phyloP scores from a whole-genome alignment of 768 basidiomycete species.

The Trametes gibbosa region DNA sequence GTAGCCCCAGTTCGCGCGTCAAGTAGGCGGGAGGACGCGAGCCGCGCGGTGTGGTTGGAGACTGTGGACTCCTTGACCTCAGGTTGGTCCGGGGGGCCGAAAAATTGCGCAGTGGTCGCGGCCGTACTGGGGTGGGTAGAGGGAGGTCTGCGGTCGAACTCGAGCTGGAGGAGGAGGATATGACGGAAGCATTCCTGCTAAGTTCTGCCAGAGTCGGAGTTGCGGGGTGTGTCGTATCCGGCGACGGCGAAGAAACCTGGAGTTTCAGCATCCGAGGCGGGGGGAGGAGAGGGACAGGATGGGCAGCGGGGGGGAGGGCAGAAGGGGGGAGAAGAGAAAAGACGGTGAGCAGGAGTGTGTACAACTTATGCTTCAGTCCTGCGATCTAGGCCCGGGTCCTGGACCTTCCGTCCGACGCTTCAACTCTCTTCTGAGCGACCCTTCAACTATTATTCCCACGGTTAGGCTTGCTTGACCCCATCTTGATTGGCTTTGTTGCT shows the following conservation, averaged over 20 bases:
- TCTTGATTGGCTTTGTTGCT: neutral
- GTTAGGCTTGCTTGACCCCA: neutral
- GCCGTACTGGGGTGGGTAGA: slow-evolving; percentile 40
- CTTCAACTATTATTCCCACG: slow-evolving; percentile 5
- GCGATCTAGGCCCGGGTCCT: slow-evolving; percentile 15
- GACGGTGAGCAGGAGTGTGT: slow-evolving; percentile 9
- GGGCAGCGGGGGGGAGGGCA: slow-evolving; percentile 1
- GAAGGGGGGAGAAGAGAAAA: slow-evolving; percentile 9
- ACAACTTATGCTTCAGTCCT: slow-evolving; percentile 12
- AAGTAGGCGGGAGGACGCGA: slow-evolving; percentile 53
- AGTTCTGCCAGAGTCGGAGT: slow-evolving; percentile 56
- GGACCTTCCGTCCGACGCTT: neutral
- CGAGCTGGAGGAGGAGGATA: slow-evolving; percentile 63
- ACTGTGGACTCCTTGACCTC: slow-evolving; percentile 51
- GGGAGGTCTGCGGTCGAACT: slow-evolving; percentile 43
- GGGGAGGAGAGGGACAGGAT: neutral
- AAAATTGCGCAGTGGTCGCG: slow-evolving; percentile 58
- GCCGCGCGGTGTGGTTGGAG: slow-evolving; percentile 36
- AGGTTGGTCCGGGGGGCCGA: slow-evolving; percentile 47
- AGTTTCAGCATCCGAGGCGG: slow-evolving; percentile 37
- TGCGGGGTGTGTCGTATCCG: slow-evolving; percentile 29
- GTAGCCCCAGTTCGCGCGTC: slow-evolving; percentile 51
- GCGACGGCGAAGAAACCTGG: slow-evolving; percentile 32
- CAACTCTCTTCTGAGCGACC: neutral
- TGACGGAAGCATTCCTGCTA: slow-evolving; percentile 74